A percentile compares a stretch with the other conserved stretches of the same genome.
Conservation (phyloP, 2,329 filamentous ascomycete species). For the Ceratocystis eucalypticola region DNA sequence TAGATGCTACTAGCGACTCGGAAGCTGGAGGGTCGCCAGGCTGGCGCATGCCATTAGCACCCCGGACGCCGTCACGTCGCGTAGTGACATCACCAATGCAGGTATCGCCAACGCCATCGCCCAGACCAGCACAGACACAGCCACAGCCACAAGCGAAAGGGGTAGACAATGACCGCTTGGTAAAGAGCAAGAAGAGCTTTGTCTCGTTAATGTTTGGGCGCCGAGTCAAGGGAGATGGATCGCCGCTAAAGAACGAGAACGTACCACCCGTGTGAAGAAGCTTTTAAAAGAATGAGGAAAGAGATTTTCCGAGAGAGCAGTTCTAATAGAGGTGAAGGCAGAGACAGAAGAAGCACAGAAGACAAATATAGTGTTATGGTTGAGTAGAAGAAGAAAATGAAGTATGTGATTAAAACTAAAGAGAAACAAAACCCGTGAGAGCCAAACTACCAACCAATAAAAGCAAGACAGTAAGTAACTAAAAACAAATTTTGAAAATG, state of each 20-base stretch:
- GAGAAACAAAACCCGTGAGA: background rate
- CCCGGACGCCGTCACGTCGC: background rate
- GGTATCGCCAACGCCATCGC: background rate
- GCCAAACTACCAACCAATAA: background rate
- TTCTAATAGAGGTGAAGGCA: background rate
- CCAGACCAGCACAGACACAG: background rate
- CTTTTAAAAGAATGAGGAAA: too few relatives aligned
- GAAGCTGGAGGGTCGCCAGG: background rate
- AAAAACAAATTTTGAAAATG: background rate
- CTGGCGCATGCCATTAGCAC: background rate
- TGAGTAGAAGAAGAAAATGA: background rate
- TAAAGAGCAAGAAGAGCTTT: slow-evolving; percentile 35
- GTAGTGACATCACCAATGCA: background rate
- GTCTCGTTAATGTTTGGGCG: slow-evolving; percentile 31
- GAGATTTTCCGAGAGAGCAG: too few relatives aligned
- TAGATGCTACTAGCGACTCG: background rate
- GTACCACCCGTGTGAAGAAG: background rate
- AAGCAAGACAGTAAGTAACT: background rate
- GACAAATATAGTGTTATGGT: background rate
- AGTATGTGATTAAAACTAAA: background rate
- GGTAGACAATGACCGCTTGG: background rate
- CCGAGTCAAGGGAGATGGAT: slow-evolving; percentile 3
- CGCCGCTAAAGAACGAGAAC: slow-evolving; percentile 5
- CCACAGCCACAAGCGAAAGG: background rate
- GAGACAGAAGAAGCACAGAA: background rate